phyloP scores from a whole-genome alignment of 306 rosid species.

The Vachellia pachyceras region DNA sequence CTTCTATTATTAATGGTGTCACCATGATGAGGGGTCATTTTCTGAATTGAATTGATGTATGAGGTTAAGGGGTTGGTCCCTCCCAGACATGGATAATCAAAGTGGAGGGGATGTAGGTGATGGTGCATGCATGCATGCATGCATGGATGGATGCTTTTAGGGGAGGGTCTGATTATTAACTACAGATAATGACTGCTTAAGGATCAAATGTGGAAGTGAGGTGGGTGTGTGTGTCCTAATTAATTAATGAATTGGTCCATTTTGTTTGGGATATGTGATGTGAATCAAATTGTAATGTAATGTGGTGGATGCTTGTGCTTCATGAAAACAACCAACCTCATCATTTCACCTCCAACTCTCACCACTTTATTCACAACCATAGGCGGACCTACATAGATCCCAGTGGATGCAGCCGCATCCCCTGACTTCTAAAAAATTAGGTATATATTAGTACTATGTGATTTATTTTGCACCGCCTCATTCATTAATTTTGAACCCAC shows the following conservation, averaged over 20 bases:
- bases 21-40: neutral
- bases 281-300: neutral
- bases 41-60: conserved; percentile 1
- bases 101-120: neutral
- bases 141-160: neutral
- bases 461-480: too few species aligned
- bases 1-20: neutral
- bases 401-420: too few species aligned
- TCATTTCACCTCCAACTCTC: neutral
- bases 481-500: too few species aligned
- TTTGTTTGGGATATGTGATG: too few species aligned
- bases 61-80: neutral
- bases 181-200: neutral
- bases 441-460: too few species aligned
- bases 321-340: neutral
- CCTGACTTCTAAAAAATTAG: too few species aligned
- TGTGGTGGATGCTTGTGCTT: neutral
- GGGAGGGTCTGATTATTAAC: neutral
- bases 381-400: too few species aligned
- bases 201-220: neutral
- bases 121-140: neutral
- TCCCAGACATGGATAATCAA: neutral
- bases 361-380: too few species aligned
- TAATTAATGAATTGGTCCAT: neutral
- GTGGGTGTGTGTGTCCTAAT: neutral